Evolutionary conservation across 495 filamentous ascomycete genomes (phyloP).

Genomic region (Chaetomium tenue): DNA sequence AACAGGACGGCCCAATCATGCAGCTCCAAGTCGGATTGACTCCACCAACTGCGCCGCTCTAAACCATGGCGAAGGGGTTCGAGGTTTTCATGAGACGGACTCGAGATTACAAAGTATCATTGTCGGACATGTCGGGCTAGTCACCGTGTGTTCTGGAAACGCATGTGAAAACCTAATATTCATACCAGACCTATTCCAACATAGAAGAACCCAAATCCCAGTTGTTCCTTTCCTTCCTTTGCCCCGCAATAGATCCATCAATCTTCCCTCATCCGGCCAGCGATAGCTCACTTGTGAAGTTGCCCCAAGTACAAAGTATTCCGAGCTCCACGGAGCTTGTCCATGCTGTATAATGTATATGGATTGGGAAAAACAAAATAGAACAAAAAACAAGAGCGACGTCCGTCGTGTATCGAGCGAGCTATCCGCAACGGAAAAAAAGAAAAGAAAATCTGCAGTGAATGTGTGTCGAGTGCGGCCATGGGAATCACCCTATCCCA

Average conservation of each 20-base stretch:
- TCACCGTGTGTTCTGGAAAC: background rate
- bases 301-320: background rate
- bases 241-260: background rate
- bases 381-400: slow-evolving; percentile 4
- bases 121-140: background rate
- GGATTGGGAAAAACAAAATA: background rate
- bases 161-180: background rate
- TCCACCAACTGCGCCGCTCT: background rate
- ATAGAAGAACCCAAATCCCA: background rate
- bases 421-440: background rate
- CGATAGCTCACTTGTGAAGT: background rate
- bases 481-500: background rate
- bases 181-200: slow-evolving; percentile 12
- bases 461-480: slow-evolving; percentile 5
- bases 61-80: background rate
- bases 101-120: background rate
- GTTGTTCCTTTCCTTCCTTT: background rate
- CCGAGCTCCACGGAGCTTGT: background rate
- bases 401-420: slow-evolving; percentile 8
- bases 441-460: background rate
- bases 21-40: background rate
- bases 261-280: background rate
- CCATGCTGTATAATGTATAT: background rate
- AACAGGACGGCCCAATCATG: slow-evolving; percentile 7
- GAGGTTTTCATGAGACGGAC: background rate